Evolutionary conservation across 352 stramenopile genomes (phyloP).

Genomic region (Phytophthora pistaciae): DNA sequence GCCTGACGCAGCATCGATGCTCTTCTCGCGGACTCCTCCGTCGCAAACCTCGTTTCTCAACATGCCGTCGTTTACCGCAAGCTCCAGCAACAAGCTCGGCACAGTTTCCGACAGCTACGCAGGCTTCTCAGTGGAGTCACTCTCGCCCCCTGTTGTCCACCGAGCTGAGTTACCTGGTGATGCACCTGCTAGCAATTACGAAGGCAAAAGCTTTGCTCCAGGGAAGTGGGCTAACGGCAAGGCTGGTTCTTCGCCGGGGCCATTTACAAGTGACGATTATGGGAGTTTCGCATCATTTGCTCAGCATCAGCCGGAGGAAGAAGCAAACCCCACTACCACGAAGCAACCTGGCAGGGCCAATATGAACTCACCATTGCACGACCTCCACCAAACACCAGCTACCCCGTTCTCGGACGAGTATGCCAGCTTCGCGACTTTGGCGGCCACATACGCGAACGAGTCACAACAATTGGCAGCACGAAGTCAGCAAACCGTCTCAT

Average conservation of each 20-base stretch:
- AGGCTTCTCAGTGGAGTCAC: slow-evolving; percentile 52
- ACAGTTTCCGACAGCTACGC: slow-evolving; percentile 49
- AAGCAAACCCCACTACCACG: slow-evolving; percentile 8
- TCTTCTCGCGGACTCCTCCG: slow-evolving; percentile 59
- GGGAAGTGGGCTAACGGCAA: background rate
- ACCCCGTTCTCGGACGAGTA: slow-evolving; percentile 26
- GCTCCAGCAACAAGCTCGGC: slow-evolving; percentile 1
- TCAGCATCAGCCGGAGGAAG: slow-evolving; percentile 23
- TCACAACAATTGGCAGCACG: slow-evolving; percentile 32
- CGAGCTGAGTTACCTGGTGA: slow-evolving; percentile 12
- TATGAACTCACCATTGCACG: background rate
- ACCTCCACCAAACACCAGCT: background rate
- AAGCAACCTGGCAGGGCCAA: background rate
- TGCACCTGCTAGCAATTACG: background rate
- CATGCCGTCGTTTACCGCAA: slow-evolving; percentile 1
- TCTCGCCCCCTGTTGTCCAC: slow-evolving; percentile 36
- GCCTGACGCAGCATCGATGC: slow-evolving; percentile 34
- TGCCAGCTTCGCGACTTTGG: slow-evolving; percentile 34
- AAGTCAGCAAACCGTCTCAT: slow-evolving; percentile 19
- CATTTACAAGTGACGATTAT: slow-evolving; percentile 44
- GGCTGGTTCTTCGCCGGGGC: background rate
- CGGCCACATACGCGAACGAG: slow-evolving; percentile 28
- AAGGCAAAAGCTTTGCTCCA: slow-evolving; percentile 3
- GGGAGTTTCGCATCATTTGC: slow-evolving; percentile 52
- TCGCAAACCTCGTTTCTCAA: slow-evolving; percentile 17